A percentile compares a stretch with the other conserved stretches of the same genome.
phyloP scores from a whole-genome alignment of 352 stramenopile genomes.

The Globisporangium cystogenes region DNA sequence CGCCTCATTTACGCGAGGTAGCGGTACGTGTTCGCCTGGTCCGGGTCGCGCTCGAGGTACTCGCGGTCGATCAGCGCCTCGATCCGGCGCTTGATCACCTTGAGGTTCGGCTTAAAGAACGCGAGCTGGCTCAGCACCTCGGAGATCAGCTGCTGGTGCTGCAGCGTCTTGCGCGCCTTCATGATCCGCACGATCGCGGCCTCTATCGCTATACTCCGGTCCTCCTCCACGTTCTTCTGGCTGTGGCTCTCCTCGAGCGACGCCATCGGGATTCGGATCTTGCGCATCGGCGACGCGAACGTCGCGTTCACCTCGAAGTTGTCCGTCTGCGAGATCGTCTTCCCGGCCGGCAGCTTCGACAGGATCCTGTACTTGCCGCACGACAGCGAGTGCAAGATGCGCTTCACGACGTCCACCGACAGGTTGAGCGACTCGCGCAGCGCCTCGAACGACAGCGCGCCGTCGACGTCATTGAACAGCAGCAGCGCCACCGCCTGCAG shows the following conservation, averaged over 20 bases:
- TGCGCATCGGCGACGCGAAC: constrained; percentile 95
- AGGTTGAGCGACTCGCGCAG: constrained; percentile 93
- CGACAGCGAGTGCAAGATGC: constrained; percentile 97
- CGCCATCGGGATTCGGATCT: constrained; percentile 98
- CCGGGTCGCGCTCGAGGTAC: constrained; percentile 95
- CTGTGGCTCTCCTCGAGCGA: constrained; percentile 98
- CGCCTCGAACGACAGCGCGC: constrained; percentile 86
- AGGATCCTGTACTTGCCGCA: constrained; percentile 99
- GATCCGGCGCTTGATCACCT: constrained; percentile 97
- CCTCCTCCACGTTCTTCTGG: constrained; percentile 97
- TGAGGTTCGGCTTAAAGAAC: constrained; percentile 98
- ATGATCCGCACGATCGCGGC: constrained; percentile 99
- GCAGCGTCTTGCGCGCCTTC: constrained; percentile 97
- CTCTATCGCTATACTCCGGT: constrained; percentile 97
- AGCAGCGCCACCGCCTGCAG: constrained; percentile 96
- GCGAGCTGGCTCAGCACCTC: constrained; percentile 97
- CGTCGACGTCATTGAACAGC: constrained; percentile 91
- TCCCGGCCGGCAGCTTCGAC: constrained; percentile 89
- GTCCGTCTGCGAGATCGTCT: constrained; percentile 95
- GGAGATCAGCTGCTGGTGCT: constrained; percentile 97
- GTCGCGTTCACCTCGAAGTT: constrained; percentile 93
- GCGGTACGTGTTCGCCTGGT: constrained; percentile 96
- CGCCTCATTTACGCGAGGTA: constrained; percentile 82
- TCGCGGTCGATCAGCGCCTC: constrained; percentile 98
- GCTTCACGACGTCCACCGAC: constrained; percentile 95